phyloP scores from a whole-genome alignment of 495 filamentous ascomycete genomes.

The Penicillium antarcticum region DNA sequence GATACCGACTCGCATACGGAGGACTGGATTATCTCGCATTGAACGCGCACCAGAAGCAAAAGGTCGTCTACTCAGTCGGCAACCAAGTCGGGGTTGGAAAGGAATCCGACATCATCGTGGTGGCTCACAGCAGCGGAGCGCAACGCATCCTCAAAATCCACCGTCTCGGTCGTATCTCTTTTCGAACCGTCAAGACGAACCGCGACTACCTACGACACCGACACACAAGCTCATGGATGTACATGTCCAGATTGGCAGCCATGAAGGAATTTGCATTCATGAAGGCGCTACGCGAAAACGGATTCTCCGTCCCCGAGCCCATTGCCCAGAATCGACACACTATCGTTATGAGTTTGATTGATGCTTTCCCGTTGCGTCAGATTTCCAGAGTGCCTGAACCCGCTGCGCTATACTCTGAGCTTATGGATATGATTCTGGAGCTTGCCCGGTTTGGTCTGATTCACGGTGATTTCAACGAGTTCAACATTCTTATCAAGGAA shows the following conservation, averaged over 20 bases:
- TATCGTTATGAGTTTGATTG: conserved; percentile 88
- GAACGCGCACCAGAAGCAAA: conserved; percentile 76
- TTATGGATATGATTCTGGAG: conserved; percentile 81
- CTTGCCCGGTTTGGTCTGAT: conserved; percentile 89
- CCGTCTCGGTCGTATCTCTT: conserved; percentile 91
- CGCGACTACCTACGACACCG: conserved; percentile 90
- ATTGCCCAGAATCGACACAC: conserved; percentile 87
- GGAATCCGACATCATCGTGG: conserved; percentile 93
- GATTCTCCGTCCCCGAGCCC: conserved; percentile 85
- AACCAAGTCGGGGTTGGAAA: conserved; percentile 96
- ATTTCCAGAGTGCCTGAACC: conserved; percentile 76
- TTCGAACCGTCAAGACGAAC: conserved; percentile 92
- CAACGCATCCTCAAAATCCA: conserved; percentile 89
- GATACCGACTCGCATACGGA: conserved; percentile 95
- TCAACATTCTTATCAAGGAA: conserved; percentile 93
- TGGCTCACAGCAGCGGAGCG: conserved; percentile 60
- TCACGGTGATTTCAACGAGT: conserved; percentile 99
- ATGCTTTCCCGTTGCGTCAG: conserved; percentile 85
- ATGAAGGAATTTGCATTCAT: conserved; percentile 93
- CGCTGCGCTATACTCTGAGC: conserved; percentile 75
- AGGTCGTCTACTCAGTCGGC: conserved; percentile 82
- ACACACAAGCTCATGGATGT: conserved; percentile 86
- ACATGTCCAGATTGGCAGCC: conserved; percentile 88
- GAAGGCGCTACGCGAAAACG: conserved; percentile 75
- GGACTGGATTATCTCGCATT: conserved; percentile 95